Evolutionary conservation across 495 filamentous ascomycete genomes (phyloP).

Genomic region (Darksidea phi): DNA sequence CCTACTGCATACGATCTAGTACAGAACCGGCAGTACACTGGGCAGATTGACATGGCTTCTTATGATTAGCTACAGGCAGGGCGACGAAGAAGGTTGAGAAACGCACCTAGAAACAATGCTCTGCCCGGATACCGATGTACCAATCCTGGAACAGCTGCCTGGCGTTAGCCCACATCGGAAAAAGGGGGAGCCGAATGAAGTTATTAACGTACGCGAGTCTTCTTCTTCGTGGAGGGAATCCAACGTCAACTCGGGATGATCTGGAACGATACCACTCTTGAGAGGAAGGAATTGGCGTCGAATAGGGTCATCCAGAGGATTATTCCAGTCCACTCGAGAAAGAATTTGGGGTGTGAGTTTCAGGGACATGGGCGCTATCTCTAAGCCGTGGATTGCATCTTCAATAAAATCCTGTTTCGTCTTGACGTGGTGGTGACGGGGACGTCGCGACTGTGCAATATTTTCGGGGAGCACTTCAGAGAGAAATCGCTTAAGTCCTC

Average conservation of each 20-base stretch:
- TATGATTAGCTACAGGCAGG: neutral
- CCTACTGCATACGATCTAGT: slow-evolving; percentile 60
- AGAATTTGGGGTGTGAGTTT: slow-evolving; percentile 57
- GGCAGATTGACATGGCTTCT: slow-evolving; percentile 53
- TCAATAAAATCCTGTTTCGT: slow-evolving; percentile 51
- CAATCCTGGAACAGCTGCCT: slow-evolving; percentile 45
- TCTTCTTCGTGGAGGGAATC: slow-evolving; percentile 50
- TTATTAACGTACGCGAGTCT: slow-evolving; percentile 41
- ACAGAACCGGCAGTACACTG: slow-evolving; percentile 58
- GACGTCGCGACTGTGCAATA: slow-evolving; percentile 34
- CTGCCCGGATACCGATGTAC: slow-evolving; percentile 62
- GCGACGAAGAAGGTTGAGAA: neutral
- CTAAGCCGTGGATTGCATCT: slow-evolving; percentile 53
- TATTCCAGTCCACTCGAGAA: slow-evolving; percentile 54
- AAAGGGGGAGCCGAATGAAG: neutral
- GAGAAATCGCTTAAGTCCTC: slow-evolving; percentile 49
- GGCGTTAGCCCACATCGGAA: neutral
- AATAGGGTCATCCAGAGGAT: slow-evolving; percentile 56
- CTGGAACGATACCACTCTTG: slow-evolving; percentile 49
- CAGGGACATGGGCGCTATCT: slow-evolving; percentile 54
- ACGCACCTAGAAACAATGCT: slow-evolving; percentile 57
- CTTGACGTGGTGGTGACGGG: slow-evolving; percentile 39
- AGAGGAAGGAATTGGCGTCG: slow-evolving; percentile 56
- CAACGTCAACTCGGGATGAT: slow-evolving; percentile 48
- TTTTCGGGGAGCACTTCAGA: slow-evolving; percentile 47